Evolutionary conservation across 2,329 filamentous ascomycete species (phyloP).

Genomic region (Raffaelea ambrosiae): DNA sequence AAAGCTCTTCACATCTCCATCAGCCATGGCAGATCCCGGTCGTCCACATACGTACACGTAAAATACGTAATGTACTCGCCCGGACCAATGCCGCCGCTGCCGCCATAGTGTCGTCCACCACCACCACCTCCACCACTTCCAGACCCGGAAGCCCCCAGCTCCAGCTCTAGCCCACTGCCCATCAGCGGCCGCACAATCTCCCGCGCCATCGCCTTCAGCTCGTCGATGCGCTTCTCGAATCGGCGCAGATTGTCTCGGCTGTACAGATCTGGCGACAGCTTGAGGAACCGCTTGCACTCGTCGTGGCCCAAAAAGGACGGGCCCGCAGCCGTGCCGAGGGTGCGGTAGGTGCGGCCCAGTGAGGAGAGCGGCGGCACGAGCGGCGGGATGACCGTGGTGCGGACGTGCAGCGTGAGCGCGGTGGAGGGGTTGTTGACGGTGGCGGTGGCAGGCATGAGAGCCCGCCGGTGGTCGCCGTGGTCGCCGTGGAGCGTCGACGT

Average conservation of each 20-base stretch:
- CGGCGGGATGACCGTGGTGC: slow-evolving; percentile 24
- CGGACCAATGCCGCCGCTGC: slow-evolving; percentile 23
- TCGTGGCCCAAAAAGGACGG: slow-evolving; percentile 69
- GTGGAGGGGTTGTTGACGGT: slow-evolving; percentile 1
- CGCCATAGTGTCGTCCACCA: slow-evolving; percentile 25
- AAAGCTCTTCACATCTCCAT: slow-evolving; percentile 21
- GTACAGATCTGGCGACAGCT: slow-evolving; percentile 73
- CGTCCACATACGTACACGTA: slow-evolving; percentile 40
- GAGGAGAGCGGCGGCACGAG: slow-evolving; percentile 43
- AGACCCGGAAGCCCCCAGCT: slow-evolving; percentile 43
- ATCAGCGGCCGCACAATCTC: slow-evolving; percentile 80
- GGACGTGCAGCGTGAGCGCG: slow-evolving; percentile 11
- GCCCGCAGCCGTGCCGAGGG: slow-evolving; percentile 56
- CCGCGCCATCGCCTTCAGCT: slow-evolving; percentile 75
- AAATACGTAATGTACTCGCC: slow-evolving; percentile 38
- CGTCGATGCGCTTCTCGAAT: slow-evolving; percentile 81
- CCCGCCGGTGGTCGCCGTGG: too few species aligned
- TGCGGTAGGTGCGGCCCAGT: slow-evolving; percentile 66
- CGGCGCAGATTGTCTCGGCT: slow-evolving; percentile 75
- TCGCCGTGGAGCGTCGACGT: slow-evolving; percentile 3
- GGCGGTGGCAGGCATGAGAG: too few species aligned
- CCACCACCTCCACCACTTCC: slow-evolving; percentile 25
- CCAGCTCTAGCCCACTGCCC: slow-evolving; percentile 75
- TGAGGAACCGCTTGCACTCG: slow-evolving; percentile 84
- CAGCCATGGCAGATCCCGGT: slow-evolving; percentile 42